Base-by-base conservation (phyloP, 1,284 basidiomycete genomes). In the Ganoderma sp. region DNA sequence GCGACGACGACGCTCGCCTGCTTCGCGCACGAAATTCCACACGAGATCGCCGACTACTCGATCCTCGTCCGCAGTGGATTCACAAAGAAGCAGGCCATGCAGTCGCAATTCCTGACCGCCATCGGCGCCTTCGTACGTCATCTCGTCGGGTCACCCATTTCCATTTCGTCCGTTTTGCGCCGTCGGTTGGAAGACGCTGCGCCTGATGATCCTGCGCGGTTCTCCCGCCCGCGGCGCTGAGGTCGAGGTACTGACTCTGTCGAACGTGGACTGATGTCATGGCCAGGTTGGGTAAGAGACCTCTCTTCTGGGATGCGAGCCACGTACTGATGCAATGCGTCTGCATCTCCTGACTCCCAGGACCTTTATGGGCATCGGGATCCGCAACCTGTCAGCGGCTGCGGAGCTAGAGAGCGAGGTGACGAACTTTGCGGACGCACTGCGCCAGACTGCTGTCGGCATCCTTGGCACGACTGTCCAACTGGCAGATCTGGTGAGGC, bases 31-130 rank as follows among this genome's bases (percentile, higher is more conserved):
- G 94, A 96, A 79, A 95, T 96, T 65, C 94, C 94, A 19, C 94
- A 95, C 76, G 94, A 95, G 83, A 96, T 96, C 69, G 95, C 94
- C 22, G 94, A 96, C 79, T 96, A 96, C 77, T 95, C 93, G 19
- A 96, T 96, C 74, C 83, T 96, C 45, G 88, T 95, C 63, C 91
- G 95, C 65, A 94, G 92, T 72, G 94, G 94, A 8, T 96, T 96
- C 78, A 93, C 91, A 22, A 96, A 96, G 80, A 84, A 81, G 72
- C 93, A 96, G 79, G 94, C 94, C 3, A 96, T 96, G 94, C 90
- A 92, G 75, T 93, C 91, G 57, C 95, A 96, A 77, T 96, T 95
- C 80, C 79, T 96, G 69, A 96, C 94, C 45, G 94, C 94, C 39
- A 85, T 95, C 66, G 94, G 94, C 65, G 94, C 94, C 43, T 96